Percentiles rank a stretch among this genome's conserved stretches.
Evolutionary conservation across 257 asterid genomes (phyloP).

Genomic region (Solanum virginianum): DNA sequence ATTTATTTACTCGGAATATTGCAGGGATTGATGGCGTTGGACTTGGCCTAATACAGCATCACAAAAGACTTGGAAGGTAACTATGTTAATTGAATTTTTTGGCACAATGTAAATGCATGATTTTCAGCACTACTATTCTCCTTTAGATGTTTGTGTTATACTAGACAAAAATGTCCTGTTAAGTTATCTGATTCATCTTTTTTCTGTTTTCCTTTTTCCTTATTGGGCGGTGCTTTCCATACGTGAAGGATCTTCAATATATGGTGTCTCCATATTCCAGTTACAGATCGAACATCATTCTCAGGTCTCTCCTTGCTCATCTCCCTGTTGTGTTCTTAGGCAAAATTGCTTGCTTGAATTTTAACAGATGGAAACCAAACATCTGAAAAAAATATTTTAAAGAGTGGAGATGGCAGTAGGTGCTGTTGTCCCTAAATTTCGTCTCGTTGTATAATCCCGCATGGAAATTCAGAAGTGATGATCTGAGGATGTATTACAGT

Average conservation of each 20-base stretch:
- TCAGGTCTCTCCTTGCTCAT: slow-evolving; percentile 30
- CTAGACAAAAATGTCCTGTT: not conserved
- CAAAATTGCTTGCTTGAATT: not conserved
- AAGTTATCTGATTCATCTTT: not conserved
- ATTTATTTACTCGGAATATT: not conserved
- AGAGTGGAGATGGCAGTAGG: not conserved
- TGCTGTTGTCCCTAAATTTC: not conserved
- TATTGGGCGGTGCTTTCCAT: not conserved
- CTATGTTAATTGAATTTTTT: not conserved
- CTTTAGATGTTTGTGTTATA: not conserved
- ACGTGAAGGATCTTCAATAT: slow-evolving; percentile 52
- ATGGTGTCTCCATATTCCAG: slow-evolving; percentile 89
- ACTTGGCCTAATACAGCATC: slow-evolving; percentile 54
- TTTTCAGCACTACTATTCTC: not conserved
- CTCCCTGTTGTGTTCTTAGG: not conserved
- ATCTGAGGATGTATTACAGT: not conserved
- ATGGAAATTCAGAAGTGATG: not conserved
- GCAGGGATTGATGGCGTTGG: slow-evolving; percentile 70
- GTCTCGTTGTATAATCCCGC: not conserved
- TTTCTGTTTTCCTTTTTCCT: not conserved
- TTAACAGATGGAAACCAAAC: not conserved
- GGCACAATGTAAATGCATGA: not conserved
- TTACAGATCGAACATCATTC: slow-evolving; percentile 53
- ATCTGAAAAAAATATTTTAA: not conserved
- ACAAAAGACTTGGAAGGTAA: slow-evolving; percentile 48